phyloP scores from a whole-genome alignment of 164 flowering plant genomes.

The Berberis thunbergii region DNA sequence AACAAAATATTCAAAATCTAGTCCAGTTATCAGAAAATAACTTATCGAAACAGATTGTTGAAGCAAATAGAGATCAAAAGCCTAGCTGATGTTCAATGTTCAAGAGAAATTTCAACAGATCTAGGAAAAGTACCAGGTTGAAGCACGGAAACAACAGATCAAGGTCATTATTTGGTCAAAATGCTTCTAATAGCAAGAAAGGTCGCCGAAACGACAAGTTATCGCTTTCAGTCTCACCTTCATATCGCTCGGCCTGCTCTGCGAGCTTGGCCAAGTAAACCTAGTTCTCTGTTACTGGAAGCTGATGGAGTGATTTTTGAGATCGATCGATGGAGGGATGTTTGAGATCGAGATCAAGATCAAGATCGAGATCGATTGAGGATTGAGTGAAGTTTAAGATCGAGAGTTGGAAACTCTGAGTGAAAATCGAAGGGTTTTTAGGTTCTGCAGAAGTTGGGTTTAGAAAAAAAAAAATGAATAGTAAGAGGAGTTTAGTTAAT shows the following conservation, averaged over 20 bases:
- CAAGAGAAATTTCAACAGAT: slow-evolving; percentile 1
- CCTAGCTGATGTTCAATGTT: neutral
- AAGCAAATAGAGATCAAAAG: neutral
- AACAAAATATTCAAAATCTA: too few species aligned
- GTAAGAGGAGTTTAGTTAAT: too few species aligned
- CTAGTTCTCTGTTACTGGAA: neutral
- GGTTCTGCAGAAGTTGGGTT: too few species aligned
- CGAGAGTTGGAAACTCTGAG: too few species aligned
- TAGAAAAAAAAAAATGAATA: too few species aligned
- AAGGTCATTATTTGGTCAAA: neutral
- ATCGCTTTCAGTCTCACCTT: slow-evolving; percentile 1
- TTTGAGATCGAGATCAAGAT: too few species aligned
- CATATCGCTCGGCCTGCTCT: slow-evolving; percentile 12
- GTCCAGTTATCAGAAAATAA: neutral
- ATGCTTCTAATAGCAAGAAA: neutral
- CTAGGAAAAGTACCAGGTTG: neutral
- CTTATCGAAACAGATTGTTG: neutral
- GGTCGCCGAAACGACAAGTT: neutral
- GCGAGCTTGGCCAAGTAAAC: slow-evolving; percentile 14
- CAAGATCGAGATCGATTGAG: too few species aligned
- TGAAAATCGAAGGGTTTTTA: too few species aligned
- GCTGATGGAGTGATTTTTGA: too few species aligned
- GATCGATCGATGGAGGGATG: too few species aligned
- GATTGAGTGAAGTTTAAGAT: too few species aligned
- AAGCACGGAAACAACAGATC: neutral